Evolutionary conservation across 176 grass and related monocot genomes (phyloP), one percentile per base, ranked within the genome.

Genomic region (Carex pumila): DNA sequence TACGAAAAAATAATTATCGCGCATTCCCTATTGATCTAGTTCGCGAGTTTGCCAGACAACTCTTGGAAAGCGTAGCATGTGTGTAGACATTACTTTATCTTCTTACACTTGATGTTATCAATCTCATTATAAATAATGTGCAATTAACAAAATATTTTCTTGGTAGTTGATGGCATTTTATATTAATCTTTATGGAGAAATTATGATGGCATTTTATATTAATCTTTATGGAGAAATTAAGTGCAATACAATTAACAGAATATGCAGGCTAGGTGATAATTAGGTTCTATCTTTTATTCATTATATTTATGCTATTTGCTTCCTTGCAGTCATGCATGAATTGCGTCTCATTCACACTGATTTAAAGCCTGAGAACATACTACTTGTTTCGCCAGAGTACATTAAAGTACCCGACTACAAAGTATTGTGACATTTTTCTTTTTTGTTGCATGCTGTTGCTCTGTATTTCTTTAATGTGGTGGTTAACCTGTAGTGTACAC

Each of bases 331-430:
- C 93, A 94, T 99, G 93, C 96, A 94, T 95, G 96, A 94, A 50
- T 86, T 95, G 96, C 90, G 87, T 86, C 93, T 99, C 91, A 91
- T 99, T 90, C 93, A 99, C 91, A 99, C 96, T 93, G 96, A 99
- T 95, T 95, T 95, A 95, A 99, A 95, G 96, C 96, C 93, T 90
- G 96, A 99, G 96, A 99, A 99, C 88, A 90, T 99, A 89, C 96
- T 99, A 83, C 96, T 99, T 89, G 91, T 94, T 92, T 99, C 96
- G 75, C 85, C 88, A 19, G 93, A 95, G 93, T 95, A 88, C 88
- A 99, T 85, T 91, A 92, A 94, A 99, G 93, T 99, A 85, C 93
- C 93, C 0, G 91, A 99, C 86, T 95, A 91, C 91, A 99, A 99
- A 99, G 93, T 99, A 99, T 90, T 92, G 56, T 49, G 61, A 84